These are phyloP conservation scores for Backusella liffmaniae DNA, from an alignment of 192 early-diverging fungal genomes.

Conservation along the genomic window DNA sequence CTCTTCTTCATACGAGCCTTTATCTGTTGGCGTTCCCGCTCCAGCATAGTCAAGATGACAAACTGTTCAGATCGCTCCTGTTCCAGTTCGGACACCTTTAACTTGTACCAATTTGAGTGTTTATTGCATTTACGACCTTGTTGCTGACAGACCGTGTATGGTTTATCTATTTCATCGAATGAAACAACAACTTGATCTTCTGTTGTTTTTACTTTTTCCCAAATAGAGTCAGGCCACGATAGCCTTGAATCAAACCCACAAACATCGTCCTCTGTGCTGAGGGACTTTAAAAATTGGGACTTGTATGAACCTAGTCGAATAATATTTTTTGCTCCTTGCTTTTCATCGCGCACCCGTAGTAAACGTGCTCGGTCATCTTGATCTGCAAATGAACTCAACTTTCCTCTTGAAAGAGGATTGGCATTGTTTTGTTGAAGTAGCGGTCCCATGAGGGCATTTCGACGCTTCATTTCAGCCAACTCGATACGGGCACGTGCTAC, in stretches of 20 bases:
- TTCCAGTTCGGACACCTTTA: constrained; percentile 45
- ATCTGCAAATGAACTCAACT: constrained; percentile 41
- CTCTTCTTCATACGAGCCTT: constrained; percentile 50
- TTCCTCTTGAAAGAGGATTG: constrained; percentile 30
- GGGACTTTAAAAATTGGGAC: constrained; percentile 13
- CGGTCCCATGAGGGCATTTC: neutral
- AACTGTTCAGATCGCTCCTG: constrained; percentile 42
- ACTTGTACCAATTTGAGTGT: constrained; percentile 50
- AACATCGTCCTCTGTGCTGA: constrained; percentile 22
- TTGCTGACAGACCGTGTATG: constrained; percentile 36
- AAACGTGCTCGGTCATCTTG: constrained; percentile 44
- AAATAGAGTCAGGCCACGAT: constrained; percentile 39
- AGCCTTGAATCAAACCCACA: constrained; percentile 52
- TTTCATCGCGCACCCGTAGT: constrained; percentile 38
- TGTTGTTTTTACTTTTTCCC: constrained; percentile 23
- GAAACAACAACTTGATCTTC: constrained; percentile 2
- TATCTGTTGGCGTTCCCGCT: constrained; percentile 43
- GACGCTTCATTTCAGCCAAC: constrained; percentile 34
- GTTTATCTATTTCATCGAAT: neutral
- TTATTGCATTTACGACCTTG: constrained; percentile 38
- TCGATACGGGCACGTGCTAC: constrained; percentile 41
- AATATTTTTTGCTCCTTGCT: neutral
- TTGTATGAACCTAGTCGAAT: constrained; percentile 14
- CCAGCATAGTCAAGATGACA: constrained; percentile 22
- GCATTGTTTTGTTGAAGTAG: constrained; percentile 5